Conservation (phyloP, 1,139 yeast species). For the Meyerozyma sp. region DNA sequence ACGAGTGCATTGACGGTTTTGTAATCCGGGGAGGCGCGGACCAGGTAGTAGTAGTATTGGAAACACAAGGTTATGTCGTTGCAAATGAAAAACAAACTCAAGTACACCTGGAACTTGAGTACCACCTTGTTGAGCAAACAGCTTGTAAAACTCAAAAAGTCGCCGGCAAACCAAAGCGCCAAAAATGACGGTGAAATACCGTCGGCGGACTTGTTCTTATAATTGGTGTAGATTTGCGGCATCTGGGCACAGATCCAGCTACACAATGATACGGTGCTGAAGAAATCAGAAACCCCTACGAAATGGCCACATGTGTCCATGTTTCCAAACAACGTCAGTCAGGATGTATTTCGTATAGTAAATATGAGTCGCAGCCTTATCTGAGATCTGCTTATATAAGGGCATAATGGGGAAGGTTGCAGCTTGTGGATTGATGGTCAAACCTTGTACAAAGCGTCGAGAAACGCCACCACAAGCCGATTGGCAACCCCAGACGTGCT, state of each 20-base stretch:
- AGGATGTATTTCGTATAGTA: background rate
- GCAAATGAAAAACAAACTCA: slow-evolving; percentile 68
- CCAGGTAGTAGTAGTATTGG: slow-evolving; percentile 71
- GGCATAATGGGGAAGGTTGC: background rate
- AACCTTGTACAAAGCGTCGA: slow-evolving; percentile 69
- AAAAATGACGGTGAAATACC: slow-evolving; percentile 81
- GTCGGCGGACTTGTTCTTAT: slow-evolving; percentile 71
- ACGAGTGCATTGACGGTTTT: background rate
- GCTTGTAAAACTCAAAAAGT: slow-evolving; percentile 72
- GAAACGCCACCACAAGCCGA: slow-evolving; percentile 66
- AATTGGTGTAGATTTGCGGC: slow-evolving; percentile 81
- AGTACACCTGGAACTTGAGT: slow-evolving; percentile 67
- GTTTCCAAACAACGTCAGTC: background rate
- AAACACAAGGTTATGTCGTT: slow-evolving; percentile 68
- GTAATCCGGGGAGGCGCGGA: slow-evolving; percentile 25
- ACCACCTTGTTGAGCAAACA: slow-evolving; percentile 71
- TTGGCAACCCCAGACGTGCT: slow-evolving; percentile 84
- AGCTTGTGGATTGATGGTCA: slow-evolving; percentile 4
- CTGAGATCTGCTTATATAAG: background rate
- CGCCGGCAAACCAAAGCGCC: slow-evolving; percentile 80
- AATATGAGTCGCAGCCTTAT: background rate
- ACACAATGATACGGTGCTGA: slow-evolving; percentile 28
- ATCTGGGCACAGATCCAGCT: slow-evolving; percentile 84
- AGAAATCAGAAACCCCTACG: slow-evolving; percentile 21
- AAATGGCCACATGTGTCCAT: background rate